Evolutionary conservation across 2,329 filamentous ascomycete genomes (phyloP).

Genomic region (Calonectria naviculata): DNA sequence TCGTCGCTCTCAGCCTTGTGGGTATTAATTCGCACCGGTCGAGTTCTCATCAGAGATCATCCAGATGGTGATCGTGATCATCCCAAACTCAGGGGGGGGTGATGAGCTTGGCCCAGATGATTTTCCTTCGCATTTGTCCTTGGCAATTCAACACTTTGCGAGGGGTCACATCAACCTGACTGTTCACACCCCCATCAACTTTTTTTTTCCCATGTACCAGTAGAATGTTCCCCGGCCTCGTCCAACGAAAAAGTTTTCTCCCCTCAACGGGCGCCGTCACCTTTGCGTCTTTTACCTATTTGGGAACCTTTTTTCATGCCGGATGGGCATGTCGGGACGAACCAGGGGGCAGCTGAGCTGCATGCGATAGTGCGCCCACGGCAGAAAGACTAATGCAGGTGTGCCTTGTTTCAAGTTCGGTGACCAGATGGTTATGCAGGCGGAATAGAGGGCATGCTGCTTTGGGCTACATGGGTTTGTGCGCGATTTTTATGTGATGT

Average conservation of each 20-base stretch:
- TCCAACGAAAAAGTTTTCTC: conserved; percentile 25
- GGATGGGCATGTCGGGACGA: conserved; percentile 24
- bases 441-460: background rate
- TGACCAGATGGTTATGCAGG: conserved; percentile 1
- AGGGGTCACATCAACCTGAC: background rate
- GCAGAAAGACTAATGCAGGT: conserved; percentile 34
- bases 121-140: background rate
- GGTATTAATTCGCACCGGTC: background rate
- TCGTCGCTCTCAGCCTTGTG: background rate
- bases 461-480: background rate
- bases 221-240: background rate
- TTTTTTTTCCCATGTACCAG: background rate
- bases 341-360: conserved; percentile 15
- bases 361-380: conserved; percentile 34
- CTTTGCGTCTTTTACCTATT: conserved; percentile 23
- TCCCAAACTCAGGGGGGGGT: conserved; percentile 2
- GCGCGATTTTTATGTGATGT: background rate
- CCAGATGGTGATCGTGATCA: background rate
- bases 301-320: background rate
- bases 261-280: background rate
- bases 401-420: conserved; percentile 35
- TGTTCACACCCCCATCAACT: conserved; percentile 6
- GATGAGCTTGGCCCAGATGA: background rate
- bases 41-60: background rate
- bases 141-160: conserved; percentile 1